Evolutionary conservation across 257 asterid species (phyloP).

Genomic region (Solanum verrucosum): DNA sequence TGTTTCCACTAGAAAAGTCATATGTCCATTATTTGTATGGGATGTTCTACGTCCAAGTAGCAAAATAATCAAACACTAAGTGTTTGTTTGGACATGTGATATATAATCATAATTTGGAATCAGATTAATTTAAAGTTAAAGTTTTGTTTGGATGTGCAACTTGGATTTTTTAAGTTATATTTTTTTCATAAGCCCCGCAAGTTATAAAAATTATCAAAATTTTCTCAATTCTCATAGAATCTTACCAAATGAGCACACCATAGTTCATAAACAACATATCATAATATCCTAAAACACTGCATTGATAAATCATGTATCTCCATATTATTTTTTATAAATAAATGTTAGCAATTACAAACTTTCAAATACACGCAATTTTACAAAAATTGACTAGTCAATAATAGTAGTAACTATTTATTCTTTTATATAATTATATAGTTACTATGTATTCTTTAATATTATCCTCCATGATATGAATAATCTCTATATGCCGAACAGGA

Average conservation of each 20-base stretch:
- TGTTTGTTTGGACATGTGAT: too few relatives aligned
- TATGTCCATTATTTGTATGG: background rate
- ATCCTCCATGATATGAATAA: background rate
- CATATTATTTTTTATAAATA: too few relatives aligned
- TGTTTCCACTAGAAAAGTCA: background rate
- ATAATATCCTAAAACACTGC: too few relatives aligned
- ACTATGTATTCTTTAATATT: background rate
- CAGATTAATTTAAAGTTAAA: background rate
- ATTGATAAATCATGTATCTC: too few relatives aligned
- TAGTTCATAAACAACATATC: background rate
- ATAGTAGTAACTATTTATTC: background rate
- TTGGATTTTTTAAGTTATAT: background rate
- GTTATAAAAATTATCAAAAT: too few relatives aligned
- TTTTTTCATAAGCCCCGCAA: background rate
- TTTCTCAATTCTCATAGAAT: too few relatives aligned
- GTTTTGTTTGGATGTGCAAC: background rate
- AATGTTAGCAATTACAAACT: background rate
- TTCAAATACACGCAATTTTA: background rate
- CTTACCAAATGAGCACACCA: background rate
- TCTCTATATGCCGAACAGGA: background rate
- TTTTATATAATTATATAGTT: background rate
- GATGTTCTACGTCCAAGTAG: background rate
- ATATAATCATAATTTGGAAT: too few relatives aligned
- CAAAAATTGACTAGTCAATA: background rate
- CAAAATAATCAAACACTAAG: background rate